Evolutionary conservation across 108 stramenopile species (phyloP).

Genomic region (Pseudonitzschia pungens): DNA sequence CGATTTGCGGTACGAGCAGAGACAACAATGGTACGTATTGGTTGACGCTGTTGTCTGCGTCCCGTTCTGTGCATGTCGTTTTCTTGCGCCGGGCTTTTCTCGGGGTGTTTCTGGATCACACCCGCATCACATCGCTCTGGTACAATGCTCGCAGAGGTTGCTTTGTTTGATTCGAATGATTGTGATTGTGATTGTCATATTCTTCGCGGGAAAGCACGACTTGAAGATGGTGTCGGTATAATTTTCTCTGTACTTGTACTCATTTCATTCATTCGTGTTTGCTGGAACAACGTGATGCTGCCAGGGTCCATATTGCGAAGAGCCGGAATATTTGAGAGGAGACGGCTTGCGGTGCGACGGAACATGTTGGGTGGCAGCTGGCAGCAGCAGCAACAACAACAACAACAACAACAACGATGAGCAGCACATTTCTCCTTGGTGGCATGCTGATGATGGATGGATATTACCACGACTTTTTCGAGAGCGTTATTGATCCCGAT

Average conservation of each 20-base stretch:
- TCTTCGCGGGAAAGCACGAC: no score
- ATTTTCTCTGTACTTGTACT: neutral
- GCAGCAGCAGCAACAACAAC: neutral
- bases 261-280: neutral
- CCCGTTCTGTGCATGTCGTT: neutral
- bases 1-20: slow-evolving; percentile 35
- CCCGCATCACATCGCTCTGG: no score
- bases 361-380: slow-evolving; percentile 12
- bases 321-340: slow-evolving; percentile 18
- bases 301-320: slow-evolving; percentile 21
- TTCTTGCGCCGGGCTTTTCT: neutral
- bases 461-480: slow-evolving; percentile 31
- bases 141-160: no score
- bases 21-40: slow-evolving; percentile 29
- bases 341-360: slow-evolving; percentile 11
- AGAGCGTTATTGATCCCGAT: slow-evolving; percentile 16
- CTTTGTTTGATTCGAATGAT: no score
- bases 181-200: no score
- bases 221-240: neutral
- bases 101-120: neutral
- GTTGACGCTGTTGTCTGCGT: neutral
- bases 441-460: slow-evolving; percentile 27
- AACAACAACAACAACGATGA: no score
- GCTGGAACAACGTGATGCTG: neutral
- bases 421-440: neutral